These are phyloP conservation scores for Metarhizium brunneum DNA, from an alignment of 2,329 filamentous ascomycete genomes.

Conservation along the genomic window DNA sequence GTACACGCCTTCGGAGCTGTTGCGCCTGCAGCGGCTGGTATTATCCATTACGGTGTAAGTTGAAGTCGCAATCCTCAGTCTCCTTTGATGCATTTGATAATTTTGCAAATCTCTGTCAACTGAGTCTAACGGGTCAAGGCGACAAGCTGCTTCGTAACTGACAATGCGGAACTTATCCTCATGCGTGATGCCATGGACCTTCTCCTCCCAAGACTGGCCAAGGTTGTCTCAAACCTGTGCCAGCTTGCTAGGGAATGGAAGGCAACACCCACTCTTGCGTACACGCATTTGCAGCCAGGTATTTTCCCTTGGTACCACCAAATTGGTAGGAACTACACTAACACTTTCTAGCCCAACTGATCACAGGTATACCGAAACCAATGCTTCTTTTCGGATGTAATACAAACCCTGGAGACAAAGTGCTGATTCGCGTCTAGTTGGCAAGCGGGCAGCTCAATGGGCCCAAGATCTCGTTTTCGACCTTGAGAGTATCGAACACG, in stretches of 20 bases:
- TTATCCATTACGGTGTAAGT: constrained; percentile 61
- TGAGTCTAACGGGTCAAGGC: no score
- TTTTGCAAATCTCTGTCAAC: no score
- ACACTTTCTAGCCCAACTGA: no score
- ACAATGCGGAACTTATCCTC: constrained; percentile 72
- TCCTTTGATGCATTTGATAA: no score
- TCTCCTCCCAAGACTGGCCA: constrained; percentile 69
- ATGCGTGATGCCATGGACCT: constrained; percentile 55
- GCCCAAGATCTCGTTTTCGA: constrained; percentile 58
- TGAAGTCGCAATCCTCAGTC: no score
- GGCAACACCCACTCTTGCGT: constrained; percentile 21
- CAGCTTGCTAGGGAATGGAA: constrained; percentile 67
- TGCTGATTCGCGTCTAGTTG: not conserved
- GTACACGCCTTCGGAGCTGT: constrained; percentile 66
- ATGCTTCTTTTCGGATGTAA: no score
- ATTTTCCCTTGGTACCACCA: no score
- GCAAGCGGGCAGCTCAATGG: constrained; percentile 52
- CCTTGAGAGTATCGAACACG: constrained; percentile 61
- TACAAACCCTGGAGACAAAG: no score
- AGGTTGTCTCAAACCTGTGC: constrained; percentile 65
- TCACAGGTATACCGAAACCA: no score
- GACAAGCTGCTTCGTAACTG: constrained; percentile 40
- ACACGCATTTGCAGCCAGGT: no score
- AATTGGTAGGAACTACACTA: no score
- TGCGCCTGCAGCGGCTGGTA: constrained; percentile 68